phyloP scores from a whole-genome alignment of 2,329 filamentous ascomycete genomes.

The Aplosporella prunicola region DNA sequence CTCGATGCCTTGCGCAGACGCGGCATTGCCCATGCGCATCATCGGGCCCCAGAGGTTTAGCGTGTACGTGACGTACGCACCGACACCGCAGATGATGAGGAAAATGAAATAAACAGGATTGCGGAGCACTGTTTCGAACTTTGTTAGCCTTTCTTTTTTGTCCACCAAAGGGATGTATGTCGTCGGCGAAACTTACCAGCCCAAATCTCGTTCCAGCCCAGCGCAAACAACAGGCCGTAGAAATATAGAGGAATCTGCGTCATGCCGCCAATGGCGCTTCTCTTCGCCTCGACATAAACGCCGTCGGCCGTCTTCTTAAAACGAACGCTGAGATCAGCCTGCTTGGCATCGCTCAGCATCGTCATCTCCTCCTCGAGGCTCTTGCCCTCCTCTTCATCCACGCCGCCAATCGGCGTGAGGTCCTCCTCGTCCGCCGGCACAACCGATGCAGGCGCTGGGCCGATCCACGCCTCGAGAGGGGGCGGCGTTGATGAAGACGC shows the following conservation, averaged over 20 bases:
- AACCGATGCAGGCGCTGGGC: constrained; percentile 62
- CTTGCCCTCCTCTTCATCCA: constrained; percentile 91
- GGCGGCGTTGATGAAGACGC: constrained; percentile 65
- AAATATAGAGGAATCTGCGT: constrained; percentile 93
- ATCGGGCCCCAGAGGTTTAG: constrained; percentile 96
- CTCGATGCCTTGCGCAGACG: constrained; percentile 73
- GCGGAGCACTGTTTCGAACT: constrained; percentile 58
- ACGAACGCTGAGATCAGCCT: constrained; percentile 80
- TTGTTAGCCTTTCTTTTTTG: background rate
- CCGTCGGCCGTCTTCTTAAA: constrained; percentile 99
- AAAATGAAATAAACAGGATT: constrained; percentile 92
- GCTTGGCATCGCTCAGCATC: constrained; percentile 80
- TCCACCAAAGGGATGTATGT: background rate
- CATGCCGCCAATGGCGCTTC: constrained; percentile 89
- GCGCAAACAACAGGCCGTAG: constrained; percentile 74
- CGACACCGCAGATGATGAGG: constrained; percentile 64
- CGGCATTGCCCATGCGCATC: constrained; percentile 87
- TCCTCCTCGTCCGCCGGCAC: constrained; percentile 85
- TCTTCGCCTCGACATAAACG: constrained; percentile 95
- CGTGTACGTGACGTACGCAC: constrained; percentile 80
- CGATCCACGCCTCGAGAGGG: constrained; percentile 77
- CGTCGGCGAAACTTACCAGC: constrained; percentile 57
- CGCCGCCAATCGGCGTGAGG: constrained; percentile 75
- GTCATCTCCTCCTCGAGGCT: constrained; percentile 94
- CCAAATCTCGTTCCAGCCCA: constrained; percentile 98